Evolutionary conservation across 1,139 yeast genomes (phyloP).

Genomic region (Saccharomyces hybrid): DNA sequence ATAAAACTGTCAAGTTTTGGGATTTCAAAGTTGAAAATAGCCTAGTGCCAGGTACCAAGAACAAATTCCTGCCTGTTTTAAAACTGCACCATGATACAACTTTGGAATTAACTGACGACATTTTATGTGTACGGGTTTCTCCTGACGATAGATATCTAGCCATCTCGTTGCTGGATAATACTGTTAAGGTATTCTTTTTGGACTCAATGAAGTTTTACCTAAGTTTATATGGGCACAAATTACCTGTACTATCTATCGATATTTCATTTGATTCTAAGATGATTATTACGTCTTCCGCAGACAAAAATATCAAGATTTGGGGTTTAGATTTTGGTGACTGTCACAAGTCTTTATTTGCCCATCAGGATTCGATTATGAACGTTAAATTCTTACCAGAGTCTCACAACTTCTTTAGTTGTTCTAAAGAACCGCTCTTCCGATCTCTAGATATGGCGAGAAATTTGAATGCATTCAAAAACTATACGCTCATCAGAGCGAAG

Average conservation of each 20-base stretch:
- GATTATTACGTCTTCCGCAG: slow-evolving; percentile 89
- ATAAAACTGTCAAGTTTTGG: slow-evolving; percentile 87
- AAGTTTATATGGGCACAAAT: slow-evolving; percentile 88
- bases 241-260: slow-evolving; percentile 87
- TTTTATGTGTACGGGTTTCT: slow-evolving; percentile 71
- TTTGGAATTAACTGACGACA: slow-evolving; percentile 78
- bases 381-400: slow-evolving; percentile 76
- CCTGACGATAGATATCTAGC: slow-evolving; percentile 75
- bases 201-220: slow-evolving; percentile 82
- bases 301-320: slow-evolving; percentile 95
- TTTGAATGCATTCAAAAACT: slow-evolving; percentile 87
- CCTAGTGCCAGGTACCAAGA: slow-evolving; percentile 56
- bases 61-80: slow-evolving; percentile 44
- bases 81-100: slow-evolving; percentile 68
- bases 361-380: slow-evolving; percentile 88
- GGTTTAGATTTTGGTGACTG: slow-evolving; percentile 98
- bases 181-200: slow-evolving; percentile 84
- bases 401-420: slow-evolving; percentile 83
- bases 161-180: slow-evolving; percentile 78
- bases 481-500: slow-evolving; percentile 85
- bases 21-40: slow-evolving; percentile 62
- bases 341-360: slow-evolving; percentile 92
- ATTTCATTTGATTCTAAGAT: slow-evolving; percentile 82
- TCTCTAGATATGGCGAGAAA: slow-evolving; percentile 84
- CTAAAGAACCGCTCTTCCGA: slow-evolving; percentile 95